Conservation (phyloP, 1,139 yeast species). For the Nakaseomyces bracarensis region DNA sequence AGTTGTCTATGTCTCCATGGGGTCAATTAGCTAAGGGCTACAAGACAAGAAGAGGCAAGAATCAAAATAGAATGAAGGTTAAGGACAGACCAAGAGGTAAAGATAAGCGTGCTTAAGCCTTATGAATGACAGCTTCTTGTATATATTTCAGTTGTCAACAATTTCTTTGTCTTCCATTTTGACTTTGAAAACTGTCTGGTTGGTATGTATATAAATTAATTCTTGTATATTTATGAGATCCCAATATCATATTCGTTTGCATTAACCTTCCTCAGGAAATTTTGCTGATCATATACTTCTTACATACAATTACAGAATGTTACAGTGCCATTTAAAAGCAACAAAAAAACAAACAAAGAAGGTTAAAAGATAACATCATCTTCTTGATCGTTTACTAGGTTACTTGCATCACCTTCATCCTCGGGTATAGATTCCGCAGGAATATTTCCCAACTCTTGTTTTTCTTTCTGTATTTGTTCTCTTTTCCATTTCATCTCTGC, state of each 20-base stretch:
- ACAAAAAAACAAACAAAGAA: not conserved
- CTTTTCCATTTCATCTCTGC: conserved; percentile 30
- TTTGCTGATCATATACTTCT: not conserved
- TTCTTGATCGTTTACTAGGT: conserved; percentile 39
- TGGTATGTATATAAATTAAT: not conserved
- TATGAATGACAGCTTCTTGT: not conserved
- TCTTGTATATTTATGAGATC: not conserved
- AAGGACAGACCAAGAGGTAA: conserved; percentile 71
- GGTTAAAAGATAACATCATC: conserved; percentile 42
- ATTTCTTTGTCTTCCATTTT: not conserved
- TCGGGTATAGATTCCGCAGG: conserved; percentile 8
- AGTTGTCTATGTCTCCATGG: conserved; percentile 93
- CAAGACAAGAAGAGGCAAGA: conserved; percentile 88
- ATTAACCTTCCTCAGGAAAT: not conserved
- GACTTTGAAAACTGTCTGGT: too few species aligned
- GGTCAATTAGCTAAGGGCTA: conserved; percentile 87
- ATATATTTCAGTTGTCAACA: not conserved
- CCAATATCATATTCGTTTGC: not conserved
- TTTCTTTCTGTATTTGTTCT: conserved; percentile 15
- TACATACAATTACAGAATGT: not conserved
- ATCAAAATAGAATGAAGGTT: conserved; percentile 73
- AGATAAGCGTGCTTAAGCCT: conserved; percentile 13
- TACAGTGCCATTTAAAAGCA: too few species aligned
- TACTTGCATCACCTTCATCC: conserved; percentile 20
- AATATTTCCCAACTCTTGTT: not conserved